Conservation (phyloP, 148 eudicot species). For the Rhododendron griersonianum region DNA sequence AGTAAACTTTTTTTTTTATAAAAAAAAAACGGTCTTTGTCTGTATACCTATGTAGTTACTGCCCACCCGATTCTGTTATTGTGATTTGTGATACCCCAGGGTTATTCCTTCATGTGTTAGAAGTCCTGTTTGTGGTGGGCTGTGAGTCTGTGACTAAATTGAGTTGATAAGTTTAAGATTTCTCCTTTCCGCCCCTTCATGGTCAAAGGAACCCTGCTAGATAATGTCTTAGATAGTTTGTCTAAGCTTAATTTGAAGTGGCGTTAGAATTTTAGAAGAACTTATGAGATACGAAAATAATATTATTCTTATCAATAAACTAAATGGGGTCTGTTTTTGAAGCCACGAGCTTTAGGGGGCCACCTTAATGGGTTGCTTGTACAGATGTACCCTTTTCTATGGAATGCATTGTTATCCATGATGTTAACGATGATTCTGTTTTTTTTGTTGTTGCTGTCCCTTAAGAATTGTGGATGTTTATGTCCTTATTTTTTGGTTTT, state of each 20-base stretch:
- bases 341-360: background rate
- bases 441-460: background rate
- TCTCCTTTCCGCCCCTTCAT: background rate
- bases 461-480: background rate
- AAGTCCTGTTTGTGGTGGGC: background rate
- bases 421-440: background rate
- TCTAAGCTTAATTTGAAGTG: background rate
- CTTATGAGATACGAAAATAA: background rate
- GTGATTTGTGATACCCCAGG: background rate
- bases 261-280: background rate
- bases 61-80: background rate
- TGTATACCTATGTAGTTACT: background rate
- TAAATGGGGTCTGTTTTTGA: background rate
- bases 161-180: background rate
- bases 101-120: background rate
- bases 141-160: background rate
- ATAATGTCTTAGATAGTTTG: background rate
- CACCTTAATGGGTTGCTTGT: background rate
- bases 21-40: background rate
- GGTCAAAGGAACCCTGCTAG: background rate
- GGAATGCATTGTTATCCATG: background rate
- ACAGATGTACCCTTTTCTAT: background rate
- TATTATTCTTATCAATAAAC: background rate
- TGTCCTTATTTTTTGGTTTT: slow-evolving; percentile 2
- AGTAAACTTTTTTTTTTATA: background rate